Base-by-base conservation (phyloP, 164 flowering plant species). In the Dillenia suffruticosa region DNA sequence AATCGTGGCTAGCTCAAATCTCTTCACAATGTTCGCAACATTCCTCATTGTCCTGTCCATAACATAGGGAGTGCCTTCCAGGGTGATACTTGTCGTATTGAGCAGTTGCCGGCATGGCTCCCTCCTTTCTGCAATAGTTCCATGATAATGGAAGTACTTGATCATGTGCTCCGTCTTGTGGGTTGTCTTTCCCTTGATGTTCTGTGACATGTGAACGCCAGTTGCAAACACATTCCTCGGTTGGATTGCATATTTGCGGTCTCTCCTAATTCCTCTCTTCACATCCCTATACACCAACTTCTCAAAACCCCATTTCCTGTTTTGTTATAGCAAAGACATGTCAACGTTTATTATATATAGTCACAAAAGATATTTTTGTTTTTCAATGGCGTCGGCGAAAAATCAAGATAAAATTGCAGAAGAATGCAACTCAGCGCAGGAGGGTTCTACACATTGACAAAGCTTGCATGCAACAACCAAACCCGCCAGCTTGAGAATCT, bases 271-370 rank as follows among this genome's bases (percentile, higher is more conserved):
- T 9, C 89, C 94, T 63, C 64, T 80, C 77, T 83, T 86, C 70
- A 78, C 82, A 16, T 94, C 92, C 60, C 64, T 85, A 75, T 80
- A 94, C 46, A 89, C 90, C 49, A 94, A 79, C 76, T 94, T 94
- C 86, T 94, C 97, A 43, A 91, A 75, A 26, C 93, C 99, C 99
- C 99, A 94, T 77, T 78, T 82, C 88, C 99, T 91, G 79, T 10
- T 19, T 43, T 26, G 6, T 32, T 32, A 32, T 32, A 32, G 40
- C 5, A 32, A 32, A 32, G 40, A 32, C 4, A 32, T 4, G 40
- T 5, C 40, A 32, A 32, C 40, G 6, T 32, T 32, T 32, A 32
- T 5, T 32, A 32, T 32, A 32, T 32, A 5, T 32, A 32, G 40
- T 32, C 40, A 32, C 40, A 32, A 32, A 32, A 32, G 40, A 5